Percentiles rank a stretch among this genome's conserved stretches.
Conservation (phyloP, 805 yeast genomes). For the Saccharomyces mikatae region DNA sequence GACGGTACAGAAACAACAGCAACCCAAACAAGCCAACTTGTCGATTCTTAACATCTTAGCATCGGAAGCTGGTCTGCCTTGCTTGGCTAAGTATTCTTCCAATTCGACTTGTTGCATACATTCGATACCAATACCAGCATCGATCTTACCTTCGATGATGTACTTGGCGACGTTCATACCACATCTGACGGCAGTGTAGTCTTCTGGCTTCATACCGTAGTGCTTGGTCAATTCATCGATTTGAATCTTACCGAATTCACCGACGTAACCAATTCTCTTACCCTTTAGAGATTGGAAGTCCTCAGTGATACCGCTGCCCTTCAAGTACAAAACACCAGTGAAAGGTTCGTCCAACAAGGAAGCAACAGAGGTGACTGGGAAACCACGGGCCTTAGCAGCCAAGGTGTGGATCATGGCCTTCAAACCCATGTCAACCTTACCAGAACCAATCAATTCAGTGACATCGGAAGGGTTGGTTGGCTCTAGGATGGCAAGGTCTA, state of each 20-base stretch:
- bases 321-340: constrained; percentile 46
- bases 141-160: constrained; percentile 47
- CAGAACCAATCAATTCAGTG: constrained; percentile 48
- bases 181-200: constrained; percentile 50
- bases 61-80: constrained; percentile 38
- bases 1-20: constrained; percentile 52
- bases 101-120: constrained; percentile 53
- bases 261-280: constrained; percentile 48
- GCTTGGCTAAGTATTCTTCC: constrained; percentile 39
- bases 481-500: constrained; percentile 45
- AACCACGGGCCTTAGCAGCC: constrained; percentile 53
- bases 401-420: constrained; percentile 55
- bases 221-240: constrained; percentile 48
- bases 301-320: constrained; percentile 42
- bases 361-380: constrained; percentile 48
- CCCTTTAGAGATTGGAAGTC: constrained; percentile 47
- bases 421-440: constrained; percentile 50
- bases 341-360: constrained; percentile 51
- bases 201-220: constrained; percentile 48
- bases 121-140: constrained; percentile 53
- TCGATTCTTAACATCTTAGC: constrained; percentile 53
- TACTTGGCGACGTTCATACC: constrained; percentile 54
- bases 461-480: constrained; percentile 54
- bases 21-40: constrained; percentile 46
- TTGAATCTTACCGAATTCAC: constrained; percentile 54